Base-by-base conservation (phyloP, 768 basidiomycete genomes). In the Sporobolomyces roseus region DNA sequence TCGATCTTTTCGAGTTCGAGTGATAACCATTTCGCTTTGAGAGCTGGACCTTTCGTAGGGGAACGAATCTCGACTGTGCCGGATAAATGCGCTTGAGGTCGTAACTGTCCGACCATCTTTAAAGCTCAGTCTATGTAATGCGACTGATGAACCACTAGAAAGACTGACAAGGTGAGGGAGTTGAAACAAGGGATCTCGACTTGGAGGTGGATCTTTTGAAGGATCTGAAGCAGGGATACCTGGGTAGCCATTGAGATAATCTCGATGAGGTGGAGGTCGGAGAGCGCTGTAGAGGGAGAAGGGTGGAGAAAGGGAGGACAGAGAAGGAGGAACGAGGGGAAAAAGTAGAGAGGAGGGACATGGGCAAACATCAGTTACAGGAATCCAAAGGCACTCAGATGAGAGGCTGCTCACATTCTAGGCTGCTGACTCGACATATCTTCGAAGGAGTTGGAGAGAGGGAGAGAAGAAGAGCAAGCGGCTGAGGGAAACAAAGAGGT, bases 1-100 rank as follows among this genome's bases (percentile, higher is more conserved):
- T 97, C 93, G 49, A 93, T 85, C 81, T 93, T 93, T 73, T 90
- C 85, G 77, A 96, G 83, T 79, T 94, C 92, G 68, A 96, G 86
- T 71, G 88, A 85, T 30, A 97, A 87, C 87, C 90, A 94, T 79
- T 91, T 90, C 32, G 90, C 90, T 80, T 91, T 93, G 77, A 90
- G 84, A 21, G 89, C 88, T 69, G 85, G 83, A 3, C 74, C 73
- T 56, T 70, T 53, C 7, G 82, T 81, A 0, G 86, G 87, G 8
- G 87, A 82, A 23, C 93, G 86, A 17, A 97, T 84, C 78, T 97
- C 93, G 59, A 97, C 84, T 25, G 90, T 87, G 27, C 69, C 61
- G 19, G 53, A 46, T 19, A 58, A 53, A 43, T 55, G 71, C 10
- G 62, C 62, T 41, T 70, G 68, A 38, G 53, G 50, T 38, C 64